Base-by-base conservation (phyloP, 371 early-diverging fungal genomes). In the Mucor sp. region DNA sequence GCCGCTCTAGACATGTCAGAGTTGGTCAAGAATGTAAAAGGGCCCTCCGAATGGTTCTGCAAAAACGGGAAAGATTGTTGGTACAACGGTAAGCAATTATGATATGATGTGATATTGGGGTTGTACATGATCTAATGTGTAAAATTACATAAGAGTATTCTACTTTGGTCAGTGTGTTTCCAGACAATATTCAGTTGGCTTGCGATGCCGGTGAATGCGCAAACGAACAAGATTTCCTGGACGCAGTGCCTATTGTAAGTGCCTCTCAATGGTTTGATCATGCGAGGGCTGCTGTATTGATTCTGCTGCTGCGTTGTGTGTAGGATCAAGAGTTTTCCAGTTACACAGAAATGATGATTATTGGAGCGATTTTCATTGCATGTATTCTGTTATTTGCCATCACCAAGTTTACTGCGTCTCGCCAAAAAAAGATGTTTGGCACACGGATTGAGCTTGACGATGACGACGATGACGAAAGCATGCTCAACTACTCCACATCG, bases 171-270 rank as follows among this genome's bases (percentile, higher is more conserved):
- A 74, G 61, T 27, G 70, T 89, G 1, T 87, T 89, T 62, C 87
- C 88, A 1, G 77, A 82, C 64, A 87, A 87, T n/a, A 81, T 89
- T 27, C 63, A 63, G 19, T 62, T 89, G 19, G 69, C 72, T 35
- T 89, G 89, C 61, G 73, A 75, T 65, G 85, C 84, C 60, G 89
- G 89, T 8, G 89, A 87, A 70, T 89, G 89, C 65, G 87, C 79
- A 27, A 82, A 79, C 68, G 74, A 79, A 58, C 78, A 82, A 71
- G 81, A 75, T 55, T 79, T 72, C 55, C 59, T 74, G 48, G 80
- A 81, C 57, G 78, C 66, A 12, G 68, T 63, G 6, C 83, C 81
- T 17, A 73, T 79, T 41, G 79, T 77, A 79, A 70, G 68, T 61
- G 30, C 37, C 33, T 6, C 19, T 4, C 23, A 33, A 25, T 0